phyloP scores from a whole-genome alignment of 2,329 filamentous ascomycete genomes.

The Fonsecaea pedrosoi region DNA sequence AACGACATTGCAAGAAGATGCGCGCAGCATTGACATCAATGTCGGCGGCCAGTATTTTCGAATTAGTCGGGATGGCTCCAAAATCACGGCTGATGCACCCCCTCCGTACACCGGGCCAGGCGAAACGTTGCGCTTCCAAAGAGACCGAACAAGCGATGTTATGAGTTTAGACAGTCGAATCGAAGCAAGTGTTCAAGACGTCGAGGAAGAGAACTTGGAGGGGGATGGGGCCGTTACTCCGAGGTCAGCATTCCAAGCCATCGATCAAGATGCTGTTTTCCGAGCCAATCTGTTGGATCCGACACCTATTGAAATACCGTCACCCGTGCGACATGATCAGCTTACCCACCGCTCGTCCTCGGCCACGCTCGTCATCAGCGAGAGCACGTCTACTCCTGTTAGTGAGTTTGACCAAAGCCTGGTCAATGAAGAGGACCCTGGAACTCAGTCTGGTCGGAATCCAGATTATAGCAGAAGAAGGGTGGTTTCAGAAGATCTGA shows the following conservation, averaged over 20 bases:
- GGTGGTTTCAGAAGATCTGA: background rate
- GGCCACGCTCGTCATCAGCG: conserved; percentile 4
- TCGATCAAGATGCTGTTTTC: conserved; percentile 13
- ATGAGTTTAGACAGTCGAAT: conserved; percentile 3
- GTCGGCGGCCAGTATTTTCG: conserved; percentile 43
- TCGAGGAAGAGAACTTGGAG: conserved; percentile 8
- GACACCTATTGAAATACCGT: conserved; percentile 27
- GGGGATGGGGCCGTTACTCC: conserved; percentile 26
- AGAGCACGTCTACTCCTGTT: background rate
- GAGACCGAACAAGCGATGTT: background rate
- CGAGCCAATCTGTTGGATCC: conserved; percentile 26
- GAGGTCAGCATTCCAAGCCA: conserved; percentile 20
- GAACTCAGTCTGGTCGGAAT: background rate
- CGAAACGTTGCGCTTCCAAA: conserved; percentile 22
- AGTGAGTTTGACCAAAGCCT: background rate
- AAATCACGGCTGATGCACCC: conserved; percentile 39
- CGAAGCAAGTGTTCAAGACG: conserved; percentile 13
- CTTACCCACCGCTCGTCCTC: conserved; percentile 21
- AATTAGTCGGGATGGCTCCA: conserved; percentile 45
- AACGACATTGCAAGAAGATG: conserved; percentile 41
- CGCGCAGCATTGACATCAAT: conserved; percentile 43
- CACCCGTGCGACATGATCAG: conserved; percentile 20
- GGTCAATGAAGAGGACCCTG: background rate
- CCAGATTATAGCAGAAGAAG: background rate
- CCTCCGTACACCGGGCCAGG: conserved; percentile 38